Evolutionary conservation across 352 stramenopile species (phyloP).

Genomic region (Aphanomyces invadans): DNA sequence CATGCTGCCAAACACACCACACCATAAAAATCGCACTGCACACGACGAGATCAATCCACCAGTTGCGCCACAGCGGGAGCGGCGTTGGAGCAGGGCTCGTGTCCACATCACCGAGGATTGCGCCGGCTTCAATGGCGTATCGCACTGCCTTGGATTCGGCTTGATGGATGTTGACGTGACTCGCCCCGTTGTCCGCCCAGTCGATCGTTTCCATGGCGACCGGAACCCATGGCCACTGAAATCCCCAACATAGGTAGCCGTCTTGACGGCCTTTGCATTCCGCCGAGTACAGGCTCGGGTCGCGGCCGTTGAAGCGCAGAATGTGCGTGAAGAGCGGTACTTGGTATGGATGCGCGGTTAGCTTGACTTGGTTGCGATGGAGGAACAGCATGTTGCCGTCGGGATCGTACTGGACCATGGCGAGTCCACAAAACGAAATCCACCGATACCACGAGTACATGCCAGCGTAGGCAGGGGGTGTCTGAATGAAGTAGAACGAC

Average conservation of each 20-base stretch:
- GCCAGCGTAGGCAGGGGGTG: constrained; percentile 63
- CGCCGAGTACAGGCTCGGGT: background rate
- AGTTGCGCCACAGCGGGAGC: background rate
- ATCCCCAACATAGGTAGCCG: constrained; percentile 11
- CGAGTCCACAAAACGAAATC: constrained; percentile 55
- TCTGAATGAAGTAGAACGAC: constrained; percentile 71
- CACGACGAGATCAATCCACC: background rate
- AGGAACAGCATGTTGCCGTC: constrained; percentile 80
- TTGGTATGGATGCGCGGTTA: constrained; percentile 23
- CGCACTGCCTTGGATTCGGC: background rate
- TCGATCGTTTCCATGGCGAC: background rate
- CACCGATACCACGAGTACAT: constrained; percentile 38
- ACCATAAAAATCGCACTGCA: background rate
- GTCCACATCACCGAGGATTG: background rate
- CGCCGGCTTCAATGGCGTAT: constrained; percentile 6
- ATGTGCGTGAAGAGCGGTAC: constrained; percentile 12
- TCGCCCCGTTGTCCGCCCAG: background rate
- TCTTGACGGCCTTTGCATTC: constrained; percentile 7
- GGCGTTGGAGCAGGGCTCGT: background rate
- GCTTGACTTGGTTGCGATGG: constrained; percentile 81
- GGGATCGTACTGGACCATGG: constrained; percentile 83
- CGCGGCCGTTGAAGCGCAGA: constrained; percentile 3
- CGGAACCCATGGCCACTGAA: constrained; percentile 5
- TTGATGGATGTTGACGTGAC: background rate
- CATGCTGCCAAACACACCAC: background rate